A percentile compares a stretch with the other conserved stretches of the same genome.
These are phyloP conservation scores for Aspergillus fumigatiaffinis DNA, from an alignment of 2,329 filamentous ascomycete genomes.

Conservation along the genomic window DNA sequence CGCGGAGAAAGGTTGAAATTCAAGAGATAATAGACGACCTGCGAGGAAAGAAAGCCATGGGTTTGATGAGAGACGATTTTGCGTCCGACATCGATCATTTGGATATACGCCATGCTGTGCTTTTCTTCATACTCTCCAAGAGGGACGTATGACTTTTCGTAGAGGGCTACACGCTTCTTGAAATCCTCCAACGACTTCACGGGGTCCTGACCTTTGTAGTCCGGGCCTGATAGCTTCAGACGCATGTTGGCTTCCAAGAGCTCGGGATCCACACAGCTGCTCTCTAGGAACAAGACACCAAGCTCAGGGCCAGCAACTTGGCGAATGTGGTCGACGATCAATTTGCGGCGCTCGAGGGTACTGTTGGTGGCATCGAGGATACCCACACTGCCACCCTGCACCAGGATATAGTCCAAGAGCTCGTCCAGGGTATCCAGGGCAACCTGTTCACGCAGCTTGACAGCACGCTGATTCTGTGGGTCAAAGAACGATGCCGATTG, in stretches of 20 bases:
- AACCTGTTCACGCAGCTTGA: slow-evolving; percentile 82
- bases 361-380: slow-evolving; percentile 98
- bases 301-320: slow-evolving; percentile 76
- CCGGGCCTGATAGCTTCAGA: slow-evolving; percentile 88
- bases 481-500: slow-evolving; percentile 95
- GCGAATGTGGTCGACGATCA: slow-evolving; percentile 79
- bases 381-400: slow-evolving; percentile 79
- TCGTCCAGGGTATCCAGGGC: slow-evolving; percentile 91
- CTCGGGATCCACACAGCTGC: slow-evolving; percentile 79
- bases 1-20: slow-evolving; percentile 95
- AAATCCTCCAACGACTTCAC: slow-evolving; percentile 81
- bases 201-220: slow-evolving; percentile 93
- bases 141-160: slow-evolving; percentile 90
- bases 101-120: slow-evolving; percentile 88
- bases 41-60: slow-evolving; percentile 84
- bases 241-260: slow-evolving; percentile 96
- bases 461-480: slow-evolving; percentile 76
- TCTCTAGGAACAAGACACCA: slow-evolving; percentile 92
- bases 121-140: slow-evolving; percentile 88
- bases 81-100: slow-evolving; percentile 95
- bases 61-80: slow-evolving; percentile 90
- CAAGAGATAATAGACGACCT: slow-evolving; percentile 89
- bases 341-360: slow-evolving; percentile 77
- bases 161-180: slow-evolving; percentile 84
- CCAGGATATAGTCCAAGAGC: slow-evolving; percentile 80